Percentiles rank a stretch among this genome's conserved stretches.
These are phyloP conservation scores for Iberis pinnata DNA, from an alignment of 345 rosid genomes.

Conservation along the genomic window DNA sequence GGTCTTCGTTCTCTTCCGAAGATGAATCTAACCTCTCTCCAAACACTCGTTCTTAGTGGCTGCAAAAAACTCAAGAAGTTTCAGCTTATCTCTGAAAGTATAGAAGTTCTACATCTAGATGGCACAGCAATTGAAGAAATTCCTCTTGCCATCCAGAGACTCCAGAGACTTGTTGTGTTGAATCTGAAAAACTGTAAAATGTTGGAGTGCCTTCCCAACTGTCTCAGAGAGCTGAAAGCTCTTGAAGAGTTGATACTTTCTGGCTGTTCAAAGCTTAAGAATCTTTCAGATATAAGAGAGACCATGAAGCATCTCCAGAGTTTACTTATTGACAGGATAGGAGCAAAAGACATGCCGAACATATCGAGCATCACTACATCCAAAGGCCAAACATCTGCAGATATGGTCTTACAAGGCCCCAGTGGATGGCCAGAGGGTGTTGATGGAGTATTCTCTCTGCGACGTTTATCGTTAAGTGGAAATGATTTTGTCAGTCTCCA, in stretches of 20 bases:
- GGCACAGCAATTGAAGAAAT: slow-evolving; percentile 19
- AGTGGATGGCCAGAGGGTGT: neutral
- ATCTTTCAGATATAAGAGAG: no score
- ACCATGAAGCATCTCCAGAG: neutral
- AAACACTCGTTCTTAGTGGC: slow-evolving; percentile 11
- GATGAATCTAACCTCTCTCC: neutral
- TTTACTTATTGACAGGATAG: neutral
- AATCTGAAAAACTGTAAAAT: slow-evolving; percentile 15
- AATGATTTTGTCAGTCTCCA: slow-evolving; percentile 1
- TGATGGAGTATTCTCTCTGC: neutral
- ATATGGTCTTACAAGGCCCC: neutral
- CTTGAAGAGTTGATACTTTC: slow-evolving; percentile 24
- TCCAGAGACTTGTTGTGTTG: slow-evolving; percentile 2
- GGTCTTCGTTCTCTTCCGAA: slow-evolving; percentile 11
- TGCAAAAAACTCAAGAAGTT: slow-evolving; percentile 20
- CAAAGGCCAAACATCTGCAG: no score
- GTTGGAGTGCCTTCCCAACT: neutral
- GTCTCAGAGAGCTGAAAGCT: slow-evolving; percentile 3
- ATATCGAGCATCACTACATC: neutral
- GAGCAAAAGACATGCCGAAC: neutral
- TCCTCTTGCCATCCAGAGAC: slow-evolving; percentile 12
- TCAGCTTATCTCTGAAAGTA: slow-evolving; percentile 1
- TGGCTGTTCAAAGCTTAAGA: slow-evolving; percentile 8
- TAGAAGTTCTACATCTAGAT: slow-evolving; percentile 8
- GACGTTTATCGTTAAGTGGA: neutral